Evolutionary conservation across 129 eudicot genomes (phyloP), one percentile per base, ranked within the genome.

Genomic region (Centaurea solstitialis): DNA sequence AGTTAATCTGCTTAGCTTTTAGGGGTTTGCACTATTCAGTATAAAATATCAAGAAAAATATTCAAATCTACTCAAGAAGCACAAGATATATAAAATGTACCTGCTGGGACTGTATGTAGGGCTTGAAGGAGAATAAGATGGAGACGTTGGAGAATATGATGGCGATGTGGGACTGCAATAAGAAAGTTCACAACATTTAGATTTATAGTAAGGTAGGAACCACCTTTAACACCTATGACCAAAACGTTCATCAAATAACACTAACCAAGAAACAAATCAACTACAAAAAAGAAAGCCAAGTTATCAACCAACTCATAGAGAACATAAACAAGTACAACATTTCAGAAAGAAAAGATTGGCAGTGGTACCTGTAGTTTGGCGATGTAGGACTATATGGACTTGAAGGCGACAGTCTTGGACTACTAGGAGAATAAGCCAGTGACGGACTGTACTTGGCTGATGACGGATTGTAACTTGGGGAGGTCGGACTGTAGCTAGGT

Each of bases 21-120:
- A 12, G 22, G 18, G 65, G n/a, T 57, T 57, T 30, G 74, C 24
- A 70, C 22, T 28, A 33, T 70, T 39, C n/a, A 26, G 20, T 18
- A 18, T 3, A 3, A 12, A 11, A 59, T 41, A 74, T 0, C 20
- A 17, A 57, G 26, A 15, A 22, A 76, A 9, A 40, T 7, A 2
- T 17, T 5, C 62, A 26, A 68, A 43, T 39, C 10, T 38, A 37
- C 61, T 9, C 62, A 9, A 23, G 18, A 20, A 82, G 4, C 66
- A 70, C 80, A 26, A 73, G 7, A n/a, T n/a, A n/a, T n/a, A n/a
- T n/a, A n/a, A n/a, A n/a, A 81, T 67, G 35, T 90, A 95, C 99
- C 99, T 95, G 97, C 93, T 90, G n/a, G 97, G 97, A 84, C 98
- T 94, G 76, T 92, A 94, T 9, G 94, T 87, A 72, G 97, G 99